A percentile compares a stretch with the other conserved stretches of the same genome.
Evolutionary conservation across 1,284 basidiomycete genomes (phyloP).

Genomic region (Ustilago vetiveriae): DNA sequence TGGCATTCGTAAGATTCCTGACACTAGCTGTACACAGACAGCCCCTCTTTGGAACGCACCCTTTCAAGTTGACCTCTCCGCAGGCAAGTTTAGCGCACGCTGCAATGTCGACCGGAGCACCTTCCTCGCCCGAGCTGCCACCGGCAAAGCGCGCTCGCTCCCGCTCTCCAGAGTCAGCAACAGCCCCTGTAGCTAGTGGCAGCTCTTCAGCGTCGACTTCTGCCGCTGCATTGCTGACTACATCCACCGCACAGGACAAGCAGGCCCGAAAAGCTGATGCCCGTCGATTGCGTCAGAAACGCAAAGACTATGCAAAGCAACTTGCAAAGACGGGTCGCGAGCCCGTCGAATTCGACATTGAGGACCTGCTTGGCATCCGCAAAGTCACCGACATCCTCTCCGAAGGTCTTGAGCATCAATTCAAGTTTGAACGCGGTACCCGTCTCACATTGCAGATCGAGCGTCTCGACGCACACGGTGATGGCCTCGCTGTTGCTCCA

Average conservation of each 20-base stretch:
- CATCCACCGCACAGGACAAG: constrained; percentile 18
- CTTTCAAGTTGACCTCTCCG: not conserved
- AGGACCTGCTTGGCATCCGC: constrained; percentile 52
- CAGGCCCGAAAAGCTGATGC: constrained; percentile 43
- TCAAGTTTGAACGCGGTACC: constrained; percentile 48
- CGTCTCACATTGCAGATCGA: constrained; percentile 52
- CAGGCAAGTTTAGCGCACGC: not conserved
- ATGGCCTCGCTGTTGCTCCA: constrained; percentile 59
- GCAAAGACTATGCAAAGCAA: constrained; percentile 55
- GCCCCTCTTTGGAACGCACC: not conserved
- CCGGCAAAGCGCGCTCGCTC: constrained; percentile 40
- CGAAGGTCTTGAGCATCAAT: constrained; percentile 48
- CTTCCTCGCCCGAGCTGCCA: constrained; percentile 29
- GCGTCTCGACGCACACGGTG: constrained; percentile 63
- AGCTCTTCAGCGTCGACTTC: constrained; percentile 11
- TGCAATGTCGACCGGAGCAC: constrained; percentile 16
- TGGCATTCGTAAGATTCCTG: not conserved
- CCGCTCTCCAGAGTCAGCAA: constrained; percentile 17
- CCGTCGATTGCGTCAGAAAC: constrained; percentile 51
- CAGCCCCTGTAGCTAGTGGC: not conserved
- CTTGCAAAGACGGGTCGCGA: constrained; percentile 62
- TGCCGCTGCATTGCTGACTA: not conserved
- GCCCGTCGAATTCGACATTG: constrained; percentile 63
- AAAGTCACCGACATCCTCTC: constrained; percentile 52
- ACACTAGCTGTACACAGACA: not conserved